Evolutionary conservation across 352 stramenopile genomes (phyloP), one percentile per base, ranked within the genome.

Genomic region (Pythium rhizo-oryzae): DNA sequence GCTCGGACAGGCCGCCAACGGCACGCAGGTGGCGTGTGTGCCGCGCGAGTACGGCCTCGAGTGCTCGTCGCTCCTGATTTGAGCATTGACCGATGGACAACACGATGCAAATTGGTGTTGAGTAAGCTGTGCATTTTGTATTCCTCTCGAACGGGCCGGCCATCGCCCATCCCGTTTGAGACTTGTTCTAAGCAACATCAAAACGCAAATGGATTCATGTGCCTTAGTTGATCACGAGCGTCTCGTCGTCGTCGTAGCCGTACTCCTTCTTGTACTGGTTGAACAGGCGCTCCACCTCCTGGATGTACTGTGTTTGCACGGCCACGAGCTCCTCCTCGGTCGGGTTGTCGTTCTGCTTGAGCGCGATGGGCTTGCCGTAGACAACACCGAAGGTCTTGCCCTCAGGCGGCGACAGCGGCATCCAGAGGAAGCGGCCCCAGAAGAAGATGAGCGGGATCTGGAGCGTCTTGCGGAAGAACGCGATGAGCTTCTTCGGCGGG

Each of bases 401-500:
- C 67, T 76, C 74, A 4, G 86, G 82, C 19, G 75, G 74, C 55
- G 76, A 68, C 50, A 84, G 79, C 0, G 86, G 86, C 79, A 90
- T 84, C 86, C 86, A 94, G 62, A 90, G 75, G 74, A 92, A 91
- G 24, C 82, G 84, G 0, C 85, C 85, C 85, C 85, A 94, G 71
- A 94, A 94, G 41, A 90, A 68, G 65, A 92, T 87, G 63, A 92
- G 70, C 11, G 85, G 85, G 64, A 92, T 87, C 67, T 90, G 80
- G 60, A 94, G 75, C 63, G 75, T 87, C 69, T 87, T 87, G 62
- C 80, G 81, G 55, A 89, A 82, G 24, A 91, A 85, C 11, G 76
- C 71, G n/a, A 86, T 85, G 19, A 92, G 68, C 8, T 72, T 65
- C 71, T 87, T 77, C 11, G 82, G 75, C 53, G 85, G 85, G 33